Evolutionary conservation across 805 yeast species (phyloP).

Genomic region (Myxozyma sirexii): DNA sequence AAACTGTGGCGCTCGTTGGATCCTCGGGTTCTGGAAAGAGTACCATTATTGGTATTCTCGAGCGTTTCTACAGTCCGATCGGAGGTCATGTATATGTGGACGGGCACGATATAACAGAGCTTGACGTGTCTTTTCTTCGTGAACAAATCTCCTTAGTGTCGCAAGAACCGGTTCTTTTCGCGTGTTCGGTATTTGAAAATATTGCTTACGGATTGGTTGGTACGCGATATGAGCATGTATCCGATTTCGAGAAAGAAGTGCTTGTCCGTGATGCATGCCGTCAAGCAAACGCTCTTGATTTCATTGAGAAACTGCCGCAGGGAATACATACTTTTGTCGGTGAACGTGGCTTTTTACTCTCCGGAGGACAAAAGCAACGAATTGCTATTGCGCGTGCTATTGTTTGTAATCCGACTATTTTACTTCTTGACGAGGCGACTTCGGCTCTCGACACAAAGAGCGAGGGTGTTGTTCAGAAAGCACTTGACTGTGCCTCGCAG

Average conservation of each 20-base stretch:
- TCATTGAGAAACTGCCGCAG: slow-evolving; percentile 55
- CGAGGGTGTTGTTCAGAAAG: slow-evolving; percentile 61
- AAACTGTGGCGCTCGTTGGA: slow-evolving; percentile 87
- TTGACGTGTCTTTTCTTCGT: slow-evolving; percentile 56
- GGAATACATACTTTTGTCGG: slow-evolving; percentile 55
- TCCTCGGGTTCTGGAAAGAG: slow-evolving; percentile 63
- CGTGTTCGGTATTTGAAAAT: slow-evolving; percentile 78
- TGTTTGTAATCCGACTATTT: slow-evolving; percentile 55
- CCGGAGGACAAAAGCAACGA: slow-evolving; percentile 71
- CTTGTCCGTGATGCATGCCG: slow-evolving; percentile 49
- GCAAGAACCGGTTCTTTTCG: slow-evolving; percentile 65
- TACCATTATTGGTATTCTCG: slow-evolving; percentile 54
- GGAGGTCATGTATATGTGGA: slow-evolving; percentile 53
- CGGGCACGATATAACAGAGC: slow-evolving; percentile 50
- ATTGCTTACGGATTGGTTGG: slow-evolving; percentile 69
- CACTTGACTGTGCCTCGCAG: slow-evolving; percentile 44
- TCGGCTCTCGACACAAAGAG: slow-evolving; percentile 65
- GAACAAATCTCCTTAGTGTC: slow-evolving; percentile 62
- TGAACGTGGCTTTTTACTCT: slow-evolving; percentile 59
- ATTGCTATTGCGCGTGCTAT: slow-evolving; percentile 65
- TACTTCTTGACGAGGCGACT: slow-evolving; percentile 67
- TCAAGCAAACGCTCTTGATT: slow-evolving; percentile 55
- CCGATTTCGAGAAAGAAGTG: slow-evolving; percentile 45
- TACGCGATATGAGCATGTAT: slow-evolving; percentile 39
- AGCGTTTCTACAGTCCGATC: slow-evolving; percentile 60